These are phyloP conservation scores for Crithidia mellificae DNA, from an alignment of 208 protist species.

Conservation along the genomic window DNA sequence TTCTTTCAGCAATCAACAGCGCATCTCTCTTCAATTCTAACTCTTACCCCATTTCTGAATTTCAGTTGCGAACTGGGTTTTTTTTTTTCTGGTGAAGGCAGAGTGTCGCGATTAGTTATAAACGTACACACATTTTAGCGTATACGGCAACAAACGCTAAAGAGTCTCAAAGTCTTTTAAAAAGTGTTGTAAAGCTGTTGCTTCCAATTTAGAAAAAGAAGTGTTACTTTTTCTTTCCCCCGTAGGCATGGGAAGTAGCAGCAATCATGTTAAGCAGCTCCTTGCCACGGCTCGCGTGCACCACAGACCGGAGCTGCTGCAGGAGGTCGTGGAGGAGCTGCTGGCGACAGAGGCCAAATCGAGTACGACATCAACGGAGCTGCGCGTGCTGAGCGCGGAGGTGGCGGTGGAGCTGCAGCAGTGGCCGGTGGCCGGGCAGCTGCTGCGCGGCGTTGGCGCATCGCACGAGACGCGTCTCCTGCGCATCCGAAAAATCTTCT, in stretches of 20 bases:
- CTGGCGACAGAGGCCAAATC: conserved; percentile 13
- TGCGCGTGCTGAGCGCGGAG: conserved; percentile 78
- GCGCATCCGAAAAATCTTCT: conserved; percentile 60
- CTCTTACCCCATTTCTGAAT: too few species aligned
- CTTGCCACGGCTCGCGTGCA: conserved; percentile 26
- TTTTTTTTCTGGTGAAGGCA: too few species aligned
- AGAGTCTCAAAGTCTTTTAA: too few species aligned
- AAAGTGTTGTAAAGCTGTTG: too few species aligned
- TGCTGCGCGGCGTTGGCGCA: conserved; percentile 25
- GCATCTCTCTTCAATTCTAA: too few species aligned
- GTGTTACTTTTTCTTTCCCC: too few species aligned
- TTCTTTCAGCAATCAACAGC: too few species aligned
- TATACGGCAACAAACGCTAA: too few species aligned
- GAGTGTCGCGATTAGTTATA: too few species aligned
- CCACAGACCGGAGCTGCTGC: conserved; percentile 27
- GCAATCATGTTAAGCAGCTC: conserved; percentile 34
- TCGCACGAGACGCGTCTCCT: conserved; percentile 45
- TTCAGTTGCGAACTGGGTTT: too few species aligned
- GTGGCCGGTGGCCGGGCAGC: conserved; percentile 60
- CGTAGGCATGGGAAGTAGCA: conserved; percentile 20
- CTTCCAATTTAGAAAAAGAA: too few species aligned
- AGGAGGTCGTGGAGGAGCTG: conserved; percentile 23
- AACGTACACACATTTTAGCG: too few species aligned
- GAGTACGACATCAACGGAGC: conserved; percentile 34
- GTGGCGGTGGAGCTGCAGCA: conserved; percentile 61